A percentile compares a stretch with the other conserved stretches of the same genome.
phyloP scores from a whole-genome alignment of 2,329 filamentous ascomycete genomes.

The Pestalotiopsis sp. region DNA sequence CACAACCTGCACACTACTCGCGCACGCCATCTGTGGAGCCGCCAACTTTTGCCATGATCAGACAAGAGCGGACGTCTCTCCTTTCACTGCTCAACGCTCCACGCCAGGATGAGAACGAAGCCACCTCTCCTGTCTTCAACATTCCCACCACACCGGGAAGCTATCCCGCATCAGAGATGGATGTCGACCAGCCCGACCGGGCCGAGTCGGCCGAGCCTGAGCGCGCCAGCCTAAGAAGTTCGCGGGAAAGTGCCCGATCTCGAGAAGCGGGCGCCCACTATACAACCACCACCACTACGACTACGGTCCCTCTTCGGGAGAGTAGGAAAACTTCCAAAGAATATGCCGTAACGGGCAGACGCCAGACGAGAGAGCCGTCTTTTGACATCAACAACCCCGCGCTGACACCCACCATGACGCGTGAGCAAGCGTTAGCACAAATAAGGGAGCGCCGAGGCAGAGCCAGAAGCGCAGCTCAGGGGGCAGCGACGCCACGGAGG shows the following conservation, averaged over 20 bases:
- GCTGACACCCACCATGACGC: constrained; percentile 66
- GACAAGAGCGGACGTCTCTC: constrained; percentile 58
- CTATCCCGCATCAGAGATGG: neutral
- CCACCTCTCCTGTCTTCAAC: constrained; percentile 33
- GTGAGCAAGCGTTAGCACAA: constrained; percentile 75
- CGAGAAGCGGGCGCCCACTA: constrained; percentile 52
- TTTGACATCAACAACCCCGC: constrained; percentile 62
- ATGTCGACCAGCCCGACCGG: constrained; percentile 5
- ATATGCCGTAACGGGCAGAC: constrained; percentile 47
- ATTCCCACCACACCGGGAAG: constrained; percentile 47
- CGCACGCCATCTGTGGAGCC: constrained; percentile 66
- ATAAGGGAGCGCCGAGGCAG: constrained; percentile 74
- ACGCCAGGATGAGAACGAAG: constrained; percentile 40
- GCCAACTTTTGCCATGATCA: constrained; percentile 58
- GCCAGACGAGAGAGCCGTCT: constrained; percentile 33
- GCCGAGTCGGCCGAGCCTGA: neutral
- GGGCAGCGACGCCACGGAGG: constrained; percentile 62
- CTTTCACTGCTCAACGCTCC: constrained; percentile 64
- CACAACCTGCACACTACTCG: constrained; percentile 43
- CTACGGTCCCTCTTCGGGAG: constrained; percentile 51
- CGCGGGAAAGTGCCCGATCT: constrained; percentile 24
- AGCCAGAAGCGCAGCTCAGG: constrained; percentile 68
- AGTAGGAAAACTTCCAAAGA: constrained; percentile 45
- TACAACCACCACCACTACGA: constrained; percentile 52
- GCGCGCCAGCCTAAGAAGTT: constrained; percentile 16